phyloP scores from a whole-genome alignment of 441 rosid genomes.

The Erodium texanum region DNA sequence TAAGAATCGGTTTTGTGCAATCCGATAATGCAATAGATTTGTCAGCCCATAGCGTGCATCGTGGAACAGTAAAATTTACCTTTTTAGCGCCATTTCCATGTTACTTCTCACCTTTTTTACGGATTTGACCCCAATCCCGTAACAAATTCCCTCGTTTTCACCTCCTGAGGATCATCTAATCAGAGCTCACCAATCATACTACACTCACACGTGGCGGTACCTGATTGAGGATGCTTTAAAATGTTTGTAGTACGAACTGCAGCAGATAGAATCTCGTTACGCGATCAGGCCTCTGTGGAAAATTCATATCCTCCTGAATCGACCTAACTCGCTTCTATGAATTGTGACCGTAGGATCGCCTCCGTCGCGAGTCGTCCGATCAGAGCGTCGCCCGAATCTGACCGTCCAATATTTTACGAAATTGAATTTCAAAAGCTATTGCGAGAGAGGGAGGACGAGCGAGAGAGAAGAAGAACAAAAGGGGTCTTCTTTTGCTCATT shows the following conservation, averaged over 20 bases:
- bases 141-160: constrained; percentile 6
- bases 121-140: constrained; percentile 1
- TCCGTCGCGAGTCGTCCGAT: constrained; percentile 31
- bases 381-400: constrained; percentile 24
- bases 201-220: constrained; percentile 11
- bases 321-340: constrained; percentile 33
- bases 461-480: constrained; percentile 30
- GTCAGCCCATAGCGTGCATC: no score
- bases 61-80: no score
- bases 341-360: constrained; percentile 38
- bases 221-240: neutral
- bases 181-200: neutral
- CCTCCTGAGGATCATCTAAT: neutral
- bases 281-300: neutral
- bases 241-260: neutral
- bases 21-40: no score
- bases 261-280: neutral
- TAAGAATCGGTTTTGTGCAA: no score
- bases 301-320: constrained; percentile 24
- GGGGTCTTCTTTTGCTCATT: constrained; percentile 19
- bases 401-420: constrained; percentile 48
- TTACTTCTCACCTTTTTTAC: constrained; percentile 6
- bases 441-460: constrained; percentile 71
- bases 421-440: constrained; percentile 68
- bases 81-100: constrained; percentile 33